These are phyloP conservation scores for Globisporangium alternatum DNA, from an alignment of 352 stramenopile genomes.

Conservation along the genomic window DNA sequence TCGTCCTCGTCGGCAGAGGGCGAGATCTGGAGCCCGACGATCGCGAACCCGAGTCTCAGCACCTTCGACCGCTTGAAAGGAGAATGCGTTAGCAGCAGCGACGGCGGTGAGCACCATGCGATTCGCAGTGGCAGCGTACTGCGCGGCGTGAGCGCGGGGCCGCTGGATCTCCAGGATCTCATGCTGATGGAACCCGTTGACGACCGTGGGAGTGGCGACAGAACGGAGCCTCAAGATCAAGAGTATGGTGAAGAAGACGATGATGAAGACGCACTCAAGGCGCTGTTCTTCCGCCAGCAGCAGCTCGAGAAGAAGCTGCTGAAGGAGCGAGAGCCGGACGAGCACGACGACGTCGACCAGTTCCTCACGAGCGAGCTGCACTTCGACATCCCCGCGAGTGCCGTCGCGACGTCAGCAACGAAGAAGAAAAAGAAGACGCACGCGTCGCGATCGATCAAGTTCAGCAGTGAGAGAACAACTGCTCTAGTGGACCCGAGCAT, in stretches of 20 bases:
- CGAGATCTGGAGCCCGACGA: neutral
- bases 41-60: slow-evolving; percentile 1
- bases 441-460: neutral
- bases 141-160: neutral
- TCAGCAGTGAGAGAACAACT: neutral
- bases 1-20: neutral
- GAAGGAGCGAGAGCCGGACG: neutral
- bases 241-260: neutral
- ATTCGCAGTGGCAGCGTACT: neutral
- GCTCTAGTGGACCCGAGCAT: neutral
- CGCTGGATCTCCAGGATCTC: slow-evolving; percentile 3
- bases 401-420: neutral
- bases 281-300: slow-evolving; percentile 18
- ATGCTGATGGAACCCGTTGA: neutral
- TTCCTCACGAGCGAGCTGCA: slow-evolving; percentile 13
- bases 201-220: neutral
- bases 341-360: slow-evolving; percentile 8
- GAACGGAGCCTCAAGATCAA: neutral
- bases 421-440: neutral
- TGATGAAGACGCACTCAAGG: slow-evolving; percentile 11
- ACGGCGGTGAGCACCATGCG: neutral
- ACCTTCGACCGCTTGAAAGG: slow-evolving; percentile 1
- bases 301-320: slow-evolving; percentile 3
- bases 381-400: neutral
- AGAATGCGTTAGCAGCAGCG: neutral